Evolutionary conservation across 371 early-diverging fungal species (phyloP).

Genomic region (Actinomortierella wolfii): DNA sequence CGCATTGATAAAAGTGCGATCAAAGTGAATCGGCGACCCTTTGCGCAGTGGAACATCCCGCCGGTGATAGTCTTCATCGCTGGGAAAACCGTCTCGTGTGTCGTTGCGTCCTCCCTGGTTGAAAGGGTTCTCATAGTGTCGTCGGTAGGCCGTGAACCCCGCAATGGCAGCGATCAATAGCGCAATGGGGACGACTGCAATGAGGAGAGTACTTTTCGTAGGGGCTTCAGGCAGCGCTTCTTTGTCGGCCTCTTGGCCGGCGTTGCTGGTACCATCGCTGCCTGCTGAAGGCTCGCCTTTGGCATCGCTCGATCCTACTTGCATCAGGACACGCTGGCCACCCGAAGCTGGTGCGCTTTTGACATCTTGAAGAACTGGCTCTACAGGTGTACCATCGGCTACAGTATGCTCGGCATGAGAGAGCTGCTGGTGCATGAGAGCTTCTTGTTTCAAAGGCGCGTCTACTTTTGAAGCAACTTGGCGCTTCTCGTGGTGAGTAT

Average conservation of each 20-base stretch:
- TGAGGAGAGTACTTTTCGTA: conserved; percentile 10
- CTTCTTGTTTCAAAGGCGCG: too few relatives aligned
- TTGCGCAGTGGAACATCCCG: conserved; percentile 12
- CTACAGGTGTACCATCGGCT: too few relatives aligned
- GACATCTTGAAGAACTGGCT: background rate
- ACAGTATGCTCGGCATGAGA: too few relatives aligned
- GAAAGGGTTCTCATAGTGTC: conserved; percentile 25
- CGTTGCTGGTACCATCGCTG: too few relatives aligned
- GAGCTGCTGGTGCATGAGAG: too few relatives aligned
- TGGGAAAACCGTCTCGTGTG: conserved; percentile 14
- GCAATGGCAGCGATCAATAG: conserved; percentile 38
- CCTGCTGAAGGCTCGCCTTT: conserved; percentile 6
- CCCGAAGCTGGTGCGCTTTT: background rate
- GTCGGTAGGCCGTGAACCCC: conserved; percentile 33
- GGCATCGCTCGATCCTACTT: conserved; percentile 7
- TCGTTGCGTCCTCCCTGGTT: conserved; percentile 28
- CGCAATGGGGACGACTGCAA: conserved; percentile 27
- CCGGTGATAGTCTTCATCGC: conserved; percentile 6
- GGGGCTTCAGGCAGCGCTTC: conserved; percentile 3
- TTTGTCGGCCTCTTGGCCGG: background rate
- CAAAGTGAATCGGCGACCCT: conserved; percentile 38
- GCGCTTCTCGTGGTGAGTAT: too few relatives aligned
- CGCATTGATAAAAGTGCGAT: conserved; percentile 35
- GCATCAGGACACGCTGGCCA: conserved; percentile 13
- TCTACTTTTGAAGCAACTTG: too few relatives aligned